A percentile compares a stretch with the other conserved stretches of the same genome.
phyloP scores from a whole-genome alignment of 441 rosid genomes.

The Brassica hybrid region DNA sequence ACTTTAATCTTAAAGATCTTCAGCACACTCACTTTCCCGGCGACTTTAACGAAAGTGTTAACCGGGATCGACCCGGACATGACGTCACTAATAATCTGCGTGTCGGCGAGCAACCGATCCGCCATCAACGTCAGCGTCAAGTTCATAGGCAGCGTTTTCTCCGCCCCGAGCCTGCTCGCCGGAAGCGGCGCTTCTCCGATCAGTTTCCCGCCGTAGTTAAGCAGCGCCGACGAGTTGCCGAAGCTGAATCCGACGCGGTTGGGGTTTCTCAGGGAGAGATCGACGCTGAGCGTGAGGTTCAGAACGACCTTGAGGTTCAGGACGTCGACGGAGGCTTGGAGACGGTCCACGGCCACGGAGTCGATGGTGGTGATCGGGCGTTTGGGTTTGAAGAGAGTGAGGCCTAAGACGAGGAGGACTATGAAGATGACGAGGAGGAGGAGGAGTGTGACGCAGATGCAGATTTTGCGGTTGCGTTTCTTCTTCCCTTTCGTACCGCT shows the following conservation, averaged over 20 bases:
- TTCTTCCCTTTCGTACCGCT: slow-evolving; percentile 24
- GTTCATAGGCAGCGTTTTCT: slow-evolving; percentile 50
- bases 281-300: slow-evolving; percentile 60
- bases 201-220: slow-evolving; percentile 62
- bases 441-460: slow-evolving; percentile 43
- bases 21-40: slow-evolving; percentile 64
- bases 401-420: slow-evolving; percentile 55
- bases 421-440: slow-evolving; percentile 45
- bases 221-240: slow-evolving; percentile 48
- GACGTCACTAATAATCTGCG: slow-evolving; percentile 47
- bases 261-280: slow-evolving; percentile 65
- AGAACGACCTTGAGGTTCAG: slow-evolving; percentile 42
- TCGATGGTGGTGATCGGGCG: slow-evolving; percentile 53
- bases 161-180: slow-evolving; percentile 53
- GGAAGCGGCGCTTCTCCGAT: slow-evolving; percentile 76
- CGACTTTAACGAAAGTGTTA: slow-evolving; percentile 44
- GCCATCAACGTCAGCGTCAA: slow-evolving; percentile 63
- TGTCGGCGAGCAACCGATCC: slow-evolving; percentile 59
- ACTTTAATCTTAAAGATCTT: slow-evolving; percentile 53
- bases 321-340: slow-evolving; percentile 43
- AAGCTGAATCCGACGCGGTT: slow-evolving; percentile 74
- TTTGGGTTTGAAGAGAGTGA: slow-evolving; percentile 85
- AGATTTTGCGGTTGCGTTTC: slow-evolving; percentile 54
- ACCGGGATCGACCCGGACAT: slow-evolving; percentile 53
- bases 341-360: slow-evolving; percentile 46